Conservation (phyloP, 306 rosid genomes). For the Trichosanthes cucumerina region DNA sequence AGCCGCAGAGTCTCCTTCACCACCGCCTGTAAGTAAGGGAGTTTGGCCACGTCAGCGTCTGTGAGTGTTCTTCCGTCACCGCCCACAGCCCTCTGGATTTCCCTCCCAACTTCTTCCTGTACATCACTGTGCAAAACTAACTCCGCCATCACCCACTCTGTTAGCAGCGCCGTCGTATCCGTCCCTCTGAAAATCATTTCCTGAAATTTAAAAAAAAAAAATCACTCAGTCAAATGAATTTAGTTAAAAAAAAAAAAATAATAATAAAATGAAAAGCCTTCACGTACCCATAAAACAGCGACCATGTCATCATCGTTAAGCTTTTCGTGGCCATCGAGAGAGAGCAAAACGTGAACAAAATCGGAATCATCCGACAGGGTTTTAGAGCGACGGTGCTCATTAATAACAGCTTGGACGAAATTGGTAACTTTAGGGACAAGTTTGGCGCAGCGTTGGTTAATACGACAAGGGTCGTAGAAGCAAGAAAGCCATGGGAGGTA, state of each 20-base stretch:
- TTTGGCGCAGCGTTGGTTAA: conserved; percentile 25
- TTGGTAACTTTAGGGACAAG: conserved; percentile 37
- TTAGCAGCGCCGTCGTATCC: conserved; percentile 38
- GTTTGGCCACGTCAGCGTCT: conserved; percentile 32
- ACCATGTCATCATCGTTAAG: conserved; percentile 38
- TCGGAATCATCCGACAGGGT: conserved; percentile 23
- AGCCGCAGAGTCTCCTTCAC: conserved; percentile 43
- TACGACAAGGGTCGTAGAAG: conserved; percentile 28
- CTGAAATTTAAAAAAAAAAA: background rate
- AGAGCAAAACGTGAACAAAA: conserved; percentile 45
- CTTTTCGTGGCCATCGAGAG: conserved; percentile 35
- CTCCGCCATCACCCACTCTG: conserved; percentile 58
- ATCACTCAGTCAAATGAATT: too few species aligned
- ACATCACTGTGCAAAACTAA: conserved; percentile 19
- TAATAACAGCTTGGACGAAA: conserved; percentile 26
- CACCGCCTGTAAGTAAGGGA: conserved; percentile 41
- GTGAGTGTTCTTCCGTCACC: conserved; percentile 8
- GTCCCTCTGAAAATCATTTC: conserved; percentile 59
- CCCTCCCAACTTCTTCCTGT: conserved; percentile 25
- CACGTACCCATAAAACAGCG: conserved; percentile 46
- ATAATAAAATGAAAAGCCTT: background rate
- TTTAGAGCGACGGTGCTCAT: conserved; percentile 23
- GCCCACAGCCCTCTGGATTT: conserved; percentile 17
- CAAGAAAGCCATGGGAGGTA: conserved; percentile 35
- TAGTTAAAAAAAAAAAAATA: too few species aligned